Base-by-base conservation (phyloP, 2,329 filamentous ascomycete genomes). In the Teratosphaeria viscida region DNA sequence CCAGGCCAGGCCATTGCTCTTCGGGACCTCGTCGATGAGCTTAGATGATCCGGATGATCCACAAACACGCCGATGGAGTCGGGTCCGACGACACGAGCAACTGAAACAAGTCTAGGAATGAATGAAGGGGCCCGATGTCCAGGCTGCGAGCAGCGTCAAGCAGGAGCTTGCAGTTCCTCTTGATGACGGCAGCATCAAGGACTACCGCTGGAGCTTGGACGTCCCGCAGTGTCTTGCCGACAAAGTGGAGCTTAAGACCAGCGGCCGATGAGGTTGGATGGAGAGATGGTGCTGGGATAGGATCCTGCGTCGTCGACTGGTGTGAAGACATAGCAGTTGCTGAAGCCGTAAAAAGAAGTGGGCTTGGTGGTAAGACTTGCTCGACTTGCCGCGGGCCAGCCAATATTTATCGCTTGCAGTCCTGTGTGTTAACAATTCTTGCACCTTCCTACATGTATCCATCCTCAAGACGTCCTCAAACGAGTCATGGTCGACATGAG, bases 141-240 rank as follows among this genome's bases (percentile, higher is more conserved):
- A 92, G 74, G 56, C 75, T 74, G 49, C 79, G 71, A 14, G 82
- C 80, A 0, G 87, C 82, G 12, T 84, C 77, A 6, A 90, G 81
- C 87, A 94, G 92, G 39, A 82, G 78, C 61, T 78, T 73, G 72
- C 89, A 92, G 68, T 92, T 90, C 55, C 79, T 76, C 58, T 81
- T 77, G 27, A 90, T 75, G 52, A 86, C 84, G 3, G 84, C 83
- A 11, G 84, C 72, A 70, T 92, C 88, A 14, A 92, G 74, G 49
- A 92, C 78, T 2, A 82, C 82, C 1, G 86, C 82, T 1, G 89
- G 89, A 0, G 84, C 85, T 16, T 82, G 80, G 0, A 90, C 75
- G 54, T 85, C 78, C 56, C 76, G 69, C 19, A 91, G 76, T 2
- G 76, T 78, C 65, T 84, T 82, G 60, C 85, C 85, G 27, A 89